phyloP scores from a whole-genome alignment of 306 rosid genomes.

The Pterocarpus macrocarpus region DNA sequence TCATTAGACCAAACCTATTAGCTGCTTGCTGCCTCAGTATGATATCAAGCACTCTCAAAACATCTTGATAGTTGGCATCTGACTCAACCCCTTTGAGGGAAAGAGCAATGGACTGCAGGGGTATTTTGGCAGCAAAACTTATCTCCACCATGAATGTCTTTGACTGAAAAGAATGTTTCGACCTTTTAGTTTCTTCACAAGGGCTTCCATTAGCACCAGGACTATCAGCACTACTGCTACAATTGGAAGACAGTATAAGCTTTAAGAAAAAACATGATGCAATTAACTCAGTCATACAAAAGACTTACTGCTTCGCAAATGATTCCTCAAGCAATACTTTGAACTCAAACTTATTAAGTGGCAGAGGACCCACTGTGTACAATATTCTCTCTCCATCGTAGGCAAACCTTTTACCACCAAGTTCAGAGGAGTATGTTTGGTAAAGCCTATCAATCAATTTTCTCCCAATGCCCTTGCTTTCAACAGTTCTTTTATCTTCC shows the following conservation, averaged over 20 bases:
- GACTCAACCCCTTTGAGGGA: constrained; percentile 62
- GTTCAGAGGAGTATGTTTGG: constrained; percentile 71
- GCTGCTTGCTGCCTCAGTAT: constrained; percentile 89
- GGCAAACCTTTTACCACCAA: constrained; percentile 69
- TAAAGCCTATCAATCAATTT: constrained; percentile 76
- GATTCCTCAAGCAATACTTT: constrained; percentile 79
- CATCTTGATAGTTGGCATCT: constrained; percentile 66
- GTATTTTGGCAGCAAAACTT: constrained; percentile 70
- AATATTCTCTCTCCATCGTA: constrained; percentile 84
- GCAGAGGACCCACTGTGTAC: constrained; percentile 82
- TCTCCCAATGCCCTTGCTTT: constrained; percentile 78
- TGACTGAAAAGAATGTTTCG: constrained; percentile 63
- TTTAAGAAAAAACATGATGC: constrained; percentile 32
- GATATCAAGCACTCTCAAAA: constrained; percentile 81
- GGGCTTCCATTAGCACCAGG: constrained; percentile 58
- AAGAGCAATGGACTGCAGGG: constrained; percentile 64
- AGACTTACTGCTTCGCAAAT: constrained; percentile 64
- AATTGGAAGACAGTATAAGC: constrained; percentile 45
- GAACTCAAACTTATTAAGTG: constrained; percentile 63
- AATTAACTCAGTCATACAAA: constrained; percentile 16
- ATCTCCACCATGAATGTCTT: constrained; percentile 71
- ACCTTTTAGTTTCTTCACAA: constrained; percentile 57
- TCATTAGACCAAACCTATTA: constrained; percentile 59
- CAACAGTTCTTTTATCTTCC: constrained; percentile 67
- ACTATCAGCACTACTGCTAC: constrained; percentile 50